Percentiles rank a stretch among this genome's conserved stretches.
phyloP scores from a whole-genome alignment of 768 basidiomycete genomes.

The Pleurotus tuber-regium region DNA sequence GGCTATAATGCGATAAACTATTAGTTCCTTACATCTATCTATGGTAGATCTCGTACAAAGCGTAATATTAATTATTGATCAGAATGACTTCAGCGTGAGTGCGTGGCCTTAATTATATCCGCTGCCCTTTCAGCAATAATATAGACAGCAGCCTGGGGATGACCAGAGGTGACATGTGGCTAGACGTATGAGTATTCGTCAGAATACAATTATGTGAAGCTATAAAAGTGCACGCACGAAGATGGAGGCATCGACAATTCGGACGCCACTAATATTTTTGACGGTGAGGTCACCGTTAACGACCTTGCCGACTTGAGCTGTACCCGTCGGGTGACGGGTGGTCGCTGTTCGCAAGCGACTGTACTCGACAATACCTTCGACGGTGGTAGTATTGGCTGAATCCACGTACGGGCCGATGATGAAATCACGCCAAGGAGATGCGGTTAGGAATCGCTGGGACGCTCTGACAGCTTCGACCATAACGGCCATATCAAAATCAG shows the following conservation, averaged over 20 bases:
- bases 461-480: constrained; percentile 23
- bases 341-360: constrained; percentile 21
- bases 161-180: background rate
- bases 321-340: constrained; percentile 30
- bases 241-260: constrained; percentile 30
- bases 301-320: constrained; percentile 33
- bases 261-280: constrained; percentile 26
- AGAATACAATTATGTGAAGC: too few species aligned
- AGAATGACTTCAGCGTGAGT: background rate
- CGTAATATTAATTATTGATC: too few species aligned
- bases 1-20: too few species aligned
- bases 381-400: constrained; percentile 21
- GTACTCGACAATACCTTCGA: constrained; percentile 23
- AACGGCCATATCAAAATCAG: constrained; percentile 26
- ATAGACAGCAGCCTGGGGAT: background rate
- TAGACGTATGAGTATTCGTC: background rate
- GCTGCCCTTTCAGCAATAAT: background rate
- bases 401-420: constrained; percentile 19
- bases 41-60: too few species aligned
- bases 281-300: constrained; percentile 35
- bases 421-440: constrained; percentile 26
- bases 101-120: background rate
- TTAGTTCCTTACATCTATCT: too few species aligned
- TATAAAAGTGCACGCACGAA: constrained; percentile 23
- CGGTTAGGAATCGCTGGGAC: constrained; percentile 21